phyloP scores from a whole-genome alignment of 768 basidiomycete genomes.

The Mycena polygramma region DNA sequence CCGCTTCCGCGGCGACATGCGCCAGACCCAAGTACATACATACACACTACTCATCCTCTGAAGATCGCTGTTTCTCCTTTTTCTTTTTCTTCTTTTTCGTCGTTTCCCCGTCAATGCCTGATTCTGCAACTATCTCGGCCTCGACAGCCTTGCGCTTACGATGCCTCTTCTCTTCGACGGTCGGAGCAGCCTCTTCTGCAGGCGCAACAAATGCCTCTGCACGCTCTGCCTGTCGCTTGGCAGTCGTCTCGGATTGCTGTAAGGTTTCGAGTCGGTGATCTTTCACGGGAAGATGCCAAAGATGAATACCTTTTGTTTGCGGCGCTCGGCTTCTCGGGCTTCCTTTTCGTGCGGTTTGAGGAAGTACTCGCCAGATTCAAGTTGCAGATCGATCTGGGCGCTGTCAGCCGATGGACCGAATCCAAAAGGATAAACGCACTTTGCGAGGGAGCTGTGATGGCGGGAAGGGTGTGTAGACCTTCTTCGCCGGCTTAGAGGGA shows the following conservation, averaged over 20 bases:
- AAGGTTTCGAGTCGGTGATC: constrained; percentile 5
- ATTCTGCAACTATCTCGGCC: constrained; percentile 56
- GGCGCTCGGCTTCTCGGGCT: constrained; percentile 74
- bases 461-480: constrained; percentile 98
- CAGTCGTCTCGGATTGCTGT: constrained; percentile 85
- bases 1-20: too few species aligned
- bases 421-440: constrained; percentile 54
- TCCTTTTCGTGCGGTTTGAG: constrained; percentile 92
- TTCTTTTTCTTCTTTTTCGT: constrained; percentile 38
- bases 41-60: constrained; percentile 43
- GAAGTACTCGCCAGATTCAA: constrained; percentile 98
- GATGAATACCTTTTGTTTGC: constrained; percentile 77
- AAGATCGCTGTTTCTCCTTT: constrained; percentile 41
- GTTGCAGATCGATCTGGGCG: constrained; percentile 85
- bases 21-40: background rate
- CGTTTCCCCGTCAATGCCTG: constrained; percentile 42
- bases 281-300: constrained; percentile 4
- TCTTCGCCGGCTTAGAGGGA: constrained; percentile 77
- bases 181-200: constrained; percentile 77
- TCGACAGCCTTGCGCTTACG: constrained; percentile 59
- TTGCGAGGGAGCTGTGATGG: constrained; percentile 95
- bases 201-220: constrained; percentile 93
- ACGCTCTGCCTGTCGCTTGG: constrained; percentile 80
- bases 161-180: constrained; percentile 83
- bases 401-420: background rate